phyloP scores from a whole-genome alignment of 2,329 filamentous ascomycete genomes.

The Aspergillus tamarii region DNA sequence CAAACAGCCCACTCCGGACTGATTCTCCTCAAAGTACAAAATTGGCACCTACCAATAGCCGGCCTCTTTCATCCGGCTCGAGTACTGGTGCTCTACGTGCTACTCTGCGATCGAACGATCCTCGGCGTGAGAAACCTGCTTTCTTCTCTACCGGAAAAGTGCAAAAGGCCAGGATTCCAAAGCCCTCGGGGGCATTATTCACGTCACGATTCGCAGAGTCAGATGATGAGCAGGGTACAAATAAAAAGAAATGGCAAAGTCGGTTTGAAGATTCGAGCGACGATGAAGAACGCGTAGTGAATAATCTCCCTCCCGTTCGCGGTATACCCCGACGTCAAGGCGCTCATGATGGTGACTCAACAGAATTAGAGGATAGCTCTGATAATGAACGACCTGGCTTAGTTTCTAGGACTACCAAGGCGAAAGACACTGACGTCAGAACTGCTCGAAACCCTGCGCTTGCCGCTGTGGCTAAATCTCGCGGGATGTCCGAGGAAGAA shows the following conservation, averaged over 20 bases:
- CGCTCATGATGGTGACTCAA: conserved; percentile 64
- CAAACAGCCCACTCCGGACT: conserved; percentile 40
- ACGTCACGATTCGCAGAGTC: conserved; percentile 64
- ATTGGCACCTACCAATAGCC: conserved; percentile 61
- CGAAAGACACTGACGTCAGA: conserved; percentile 1
- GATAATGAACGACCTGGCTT: conserved; percentile 48
- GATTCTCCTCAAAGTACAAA: conserved; percentile 54
- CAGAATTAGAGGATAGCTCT: conserved; percentile 64
- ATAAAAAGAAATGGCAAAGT: conserved; percentile 50
- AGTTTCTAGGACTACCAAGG: conserved; percentile 19
- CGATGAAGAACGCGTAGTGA: conserved; percentile 57
- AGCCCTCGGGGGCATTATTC: conserved; percentile 33
- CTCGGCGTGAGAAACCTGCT: conserved; percentile 46
- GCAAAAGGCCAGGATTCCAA: conserved; percentile 32
- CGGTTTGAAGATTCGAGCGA: conserved; percentile 76
- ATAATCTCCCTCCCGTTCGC: conserved; percentile 56
- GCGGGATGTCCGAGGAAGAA: conserved; percentile 55
- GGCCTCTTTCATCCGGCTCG: conserved; percentile 48
- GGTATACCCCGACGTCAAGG: conserved; percentile 63
- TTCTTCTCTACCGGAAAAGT: conserved; percentile 45
- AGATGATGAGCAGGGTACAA: conserved; percentile 61
- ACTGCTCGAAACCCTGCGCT: conserved; percentile 31
- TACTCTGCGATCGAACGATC: conserved; percentile 53
- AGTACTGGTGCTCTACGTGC: conserved; percentile 48
- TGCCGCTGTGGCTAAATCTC: conserved; percentile 51